Evolutionary conservation across 2,329 filamentous ascomycete genomes (phyloP), one percentile per base, ranked within the genome.

Genomic region (Cladosporium sp.): DNA sequence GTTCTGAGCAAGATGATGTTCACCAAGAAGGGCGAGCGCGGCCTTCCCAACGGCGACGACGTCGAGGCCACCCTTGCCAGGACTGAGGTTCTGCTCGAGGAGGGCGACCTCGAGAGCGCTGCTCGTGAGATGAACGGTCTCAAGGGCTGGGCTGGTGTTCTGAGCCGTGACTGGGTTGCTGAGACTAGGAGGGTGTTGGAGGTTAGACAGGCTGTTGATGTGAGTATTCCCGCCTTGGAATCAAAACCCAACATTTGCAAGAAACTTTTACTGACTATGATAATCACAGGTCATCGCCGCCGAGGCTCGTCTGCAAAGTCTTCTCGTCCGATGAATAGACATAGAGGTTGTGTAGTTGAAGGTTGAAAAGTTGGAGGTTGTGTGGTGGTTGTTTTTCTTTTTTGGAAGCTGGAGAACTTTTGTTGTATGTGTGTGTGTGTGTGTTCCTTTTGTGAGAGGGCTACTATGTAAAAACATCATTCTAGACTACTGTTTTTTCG

Each of bases 51-150:
- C 19, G 90, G 92, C 16, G 79, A 88, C 59, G 92, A 97, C 64
- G 92, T 97, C 18, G 93, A 98, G 77, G 94, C 90, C 63, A 85
- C 97, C 53, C 79, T 98, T 40, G 87, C 88, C 2, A 80, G 93
- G 55, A 92, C 93, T 1, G 91, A 98, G 72, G 90, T 84, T 7
- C 79, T 89, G 59, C 78, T 98, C 16, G 91, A 98, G 72, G 89
- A 97, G 72, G 93, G 93, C 18, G 85, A 96, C 64, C 72, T 98
- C 50, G 93, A 98, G 68, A 84, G 80, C 47, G 93, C 93, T 2
- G 91, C 93, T 12, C 79, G 93, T 57, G 93, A 98, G 74, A 93
- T 98, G 85, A 98, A 97, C 67, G 82, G 84, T 1, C 76, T 98
- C 40, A 80, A 85, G 54, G 93, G 93, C 20, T 98, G 93, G 93